Base-by-base conservation (phyloP, 805 yeast species). In the Brettanomyces sp. region DNA sequence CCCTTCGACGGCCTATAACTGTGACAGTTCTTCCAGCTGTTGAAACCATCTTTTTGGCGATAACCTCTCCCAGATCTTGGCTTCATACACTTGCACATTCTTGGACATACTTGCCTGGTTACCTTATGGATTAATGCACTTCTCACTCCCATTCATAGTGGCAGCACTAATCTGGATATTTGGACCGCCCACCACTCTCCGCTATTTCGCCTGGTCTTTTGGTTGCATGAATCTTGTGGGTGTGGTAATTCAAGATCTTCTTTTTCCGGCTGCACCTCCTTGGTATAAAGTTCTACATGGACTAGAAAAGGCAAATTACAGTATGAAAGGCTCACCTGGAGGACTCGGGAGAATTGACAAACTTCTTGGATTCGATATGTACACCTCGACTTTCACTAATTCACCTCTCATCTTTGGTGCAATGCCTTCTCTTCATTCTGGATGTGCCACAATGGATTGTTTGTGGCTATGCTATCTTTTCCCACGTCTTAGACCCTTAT, bases 231-330 rank as follows among this genome's bases (percentile, higher is more conserved):
- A 91, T 65, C 64, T 90, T 52, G 62, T 79, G 44, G 98, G 97
- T 39, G 97, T 91, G 32, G 57, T 84, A 34, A 76, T 78, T 46
- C 98, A 93, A 67, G 74, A 88, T 53, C 46, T 60, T 25, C 51
- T 81, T 4, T 88, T 87, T 62, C 96, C 99, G 5, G 86, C 93
- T 43, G 97, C 98, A 45, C 95, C 99, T 12, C 99, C 99, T 18
- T 91, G 99, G 99, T 91, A 91, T 62, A 85, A 86, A 57, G 79
- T 79, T 48, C 63, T 82, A 42, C 82, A 91, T 60, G 96, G 96
- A 1, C 73, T 90, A 49, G 82, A 78, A 45, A 93, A 96, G 30
- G 98, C 98, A 3, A 79, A 88, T 65, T 91, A 91, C 64, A 70
- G 82, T 45, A 89, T 91, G 95, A 71, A 73, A 42, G 99, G 98